Percentiles rank a stretch among this genome's conserved stretches.
Evolutionary conservation across 2,329 filamentous ascomycete species (phyloP).

Genomic region (Paraconiothyrium sp.): DNA sequence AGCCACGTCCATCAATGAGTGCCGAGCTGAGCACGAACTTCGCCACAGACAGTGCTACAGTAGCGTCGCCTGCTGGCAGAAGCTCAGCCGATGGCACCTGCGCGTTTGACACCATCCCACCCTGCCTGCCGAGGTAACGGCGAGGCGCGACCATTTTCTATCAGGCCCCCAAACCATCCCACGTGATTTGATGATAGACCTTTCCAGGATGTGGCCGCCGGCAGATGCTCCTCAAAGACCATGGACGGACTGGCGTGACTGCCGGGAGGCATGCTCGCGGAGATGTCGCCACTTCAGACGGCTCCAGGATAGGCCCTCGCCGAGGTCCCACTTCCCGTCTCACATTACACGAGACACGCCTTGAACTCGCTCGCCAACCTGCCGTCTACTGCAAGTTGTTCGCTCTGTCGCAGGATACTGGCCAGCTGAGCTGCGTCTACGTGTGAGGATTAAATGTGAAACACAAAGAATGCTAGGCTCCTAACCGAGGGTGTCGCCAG

Average conservation of each 20-base stretch:
- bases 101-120: neutral
- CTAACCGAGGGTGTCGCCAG: neutral
- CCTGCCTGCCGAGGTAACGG: slow-evolving; percentile 8
- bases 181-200: slow-evolving; percentile 8
- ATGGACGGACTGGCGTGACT: slow-evolving; percentile 21
- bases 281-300: slow-evolving; percentile 28
- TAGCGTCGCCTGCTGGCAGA: slow-evolving; percentile 10
- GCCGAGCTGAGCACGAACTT: slow-evolving; percentile 16
- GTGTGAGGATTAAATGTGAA: neutral
- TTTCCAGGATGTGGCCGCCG: slow-evolving; percentile 12
- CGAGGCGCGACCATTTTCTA: neutral
- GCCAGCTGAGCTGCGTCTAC: neutral
- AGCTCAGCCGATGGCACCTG: neutral
- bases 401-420: slow-evolving; percentile 1
- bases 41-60: slow-evolving; percentile 17
- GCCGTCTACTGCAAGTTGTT: slow-evolving; percentile 12
- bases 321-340: slow-evolving; percentile 45
- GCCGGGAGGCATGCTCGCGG: slow-evolving; percentile 24
- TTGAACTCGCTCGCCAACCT: slow-evolving; percentile 22
- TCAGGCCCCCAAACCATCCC: neutral
- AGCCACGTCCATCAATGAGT: slow-evolving; percentile 22
- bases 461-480: neutral
- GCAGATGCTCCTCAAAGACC: slow-evolving; percentile 9
- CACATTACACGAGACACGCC: slow-evolving; percentile 38
- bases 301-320: slow-evolving; percentile 43